phyloP scores from a whole-genome alignment of 768 basidiomycete species.

The Sarcodon sp. region DNA sequence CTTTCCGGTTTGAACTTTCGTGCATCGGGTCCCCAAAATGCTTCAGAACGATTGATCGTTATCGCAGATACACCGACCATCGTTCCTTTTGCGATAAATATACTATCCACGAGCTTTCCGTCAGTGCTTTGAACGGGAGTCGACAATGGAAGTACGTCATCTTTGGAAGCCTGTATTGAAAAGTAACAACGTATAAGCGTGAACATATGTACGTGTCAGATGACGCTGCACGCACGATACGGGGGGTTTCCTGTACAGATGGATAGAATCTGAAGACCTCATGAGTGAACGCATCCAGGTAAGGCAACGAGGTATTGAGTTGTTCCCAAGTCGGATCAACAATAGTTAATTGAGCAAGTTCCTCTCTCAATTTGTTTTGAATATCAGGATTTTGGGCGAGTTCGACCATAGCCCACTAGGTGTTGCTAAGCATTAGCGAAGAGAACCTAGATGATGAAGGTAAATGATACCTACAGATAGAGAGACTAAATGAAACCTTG shows the following conservation, averaged over 20 bases:
- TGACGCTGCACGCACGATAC: constrained; percentile 21
- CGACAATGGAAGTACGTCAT: constrained; percentile 26
- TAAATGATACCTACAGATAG: constrained; percentile 9
- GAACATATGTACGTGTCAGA: neutral
- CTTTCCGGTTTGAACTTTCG: constrained; percentile 28
- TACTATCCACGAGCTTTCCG: constrained; percentile 7
- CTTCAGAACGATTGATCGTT: constrained; percentile 25
- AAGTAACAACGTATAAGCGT: too few species aligned
- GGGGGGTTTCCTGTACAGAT: constrained; percentile 19
- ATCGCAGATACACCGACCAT: constrained; percentile 23
- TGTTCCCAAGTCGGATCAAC: constrained; percentile 43
- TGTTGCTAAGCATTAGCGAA: neutral
- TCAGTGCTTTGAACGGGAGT: constrained; percentile 16
- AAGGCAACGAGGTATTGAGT: constrained; percentile 33
- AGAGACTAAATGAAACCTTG: constrained; percentile 8
- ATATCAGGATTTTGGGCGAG: constrained; percentile 29
- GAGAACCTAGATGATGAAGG: neutral
- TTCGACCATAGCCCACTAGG: constrained; percentile 44
- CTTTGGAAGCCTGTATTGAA: constrained; percentile 19
- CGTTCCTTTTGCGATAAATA: constrained; percentile 27
- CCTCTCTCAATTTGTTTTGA: constrained; percentile 36
- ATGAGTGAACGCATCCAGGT: constrained; percentile 38
- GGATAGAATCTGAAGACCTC: constrained; percentile 34
- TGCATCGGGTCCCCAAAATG: constrained; percentile 33
- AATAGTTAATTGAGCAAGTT: constrained; percentile 26